Conservation (phyloP, 2,329 filamentous ascomycete species). For the Penicillium expansum region DNA sequence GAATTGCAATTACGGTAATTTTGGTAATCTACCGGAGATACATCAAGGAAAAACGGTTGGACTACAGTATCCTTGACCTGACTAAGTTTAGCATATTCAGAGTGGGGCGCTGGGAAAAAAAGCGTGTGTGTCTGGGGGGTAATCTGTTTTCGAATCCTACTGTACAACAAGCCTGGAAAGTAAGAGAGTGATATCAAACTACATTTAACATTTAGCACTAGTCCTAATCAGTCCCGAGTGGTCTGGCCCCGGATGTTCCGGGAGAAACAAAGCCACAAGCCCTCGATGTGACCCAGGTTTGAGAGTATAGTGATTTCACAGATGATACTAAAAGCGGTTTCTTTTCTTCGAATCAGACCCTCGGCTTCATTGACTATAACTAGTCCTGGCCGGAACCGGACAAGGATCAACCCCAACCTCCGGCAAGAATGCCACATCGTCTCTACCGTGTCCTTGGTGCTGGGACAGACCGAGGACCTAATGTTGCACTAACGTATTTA, state of each 20-base stretch:
- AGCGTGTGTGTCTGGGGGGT: too few species aligned
- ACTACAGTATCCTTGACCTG: too few species aligned
- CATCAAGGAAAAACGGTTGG: too few species aligned
- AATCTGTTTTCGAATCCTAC: too few species aligned
- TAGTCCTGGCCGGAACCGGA: neutral
- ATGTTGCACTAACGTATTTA: neutral
- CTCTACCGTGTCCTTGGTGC: neutral
- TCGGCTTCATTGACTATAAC: neutral
- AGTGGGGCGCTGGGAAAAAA: too few species aligned
- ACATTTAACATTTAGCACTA: neutral
- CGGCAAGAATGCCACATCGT: neutral
- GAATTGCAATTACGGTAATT: too few species aligned
- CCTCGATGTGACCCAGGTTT: conserved; percentile 1
- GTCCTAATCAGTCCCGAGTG: neutral
- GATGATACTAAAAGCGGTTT: neutral
- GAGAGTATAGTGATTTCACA: neutral
- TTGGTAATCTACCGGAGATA: too few species aligned
- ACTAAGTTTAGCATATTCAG: too few species aligned
- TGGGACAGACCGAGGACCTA: neutral
- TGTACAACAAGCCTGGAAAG: neutral
- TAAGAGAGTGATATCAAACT: neutral
- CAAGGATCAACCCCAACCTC: neutral
- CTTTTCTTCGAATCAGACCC: neutral
- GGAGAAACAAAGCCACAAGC: conserved; percentile 3
- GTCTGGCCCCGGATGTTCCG: neutral